Percentiles rank a stretch among this genome's conserved stretches.
Evolutionary conservation across 2,329 filamentous ascomycete genomes (phyloP).

Genomic region (Colletotrichum higginsianum): DNA sequence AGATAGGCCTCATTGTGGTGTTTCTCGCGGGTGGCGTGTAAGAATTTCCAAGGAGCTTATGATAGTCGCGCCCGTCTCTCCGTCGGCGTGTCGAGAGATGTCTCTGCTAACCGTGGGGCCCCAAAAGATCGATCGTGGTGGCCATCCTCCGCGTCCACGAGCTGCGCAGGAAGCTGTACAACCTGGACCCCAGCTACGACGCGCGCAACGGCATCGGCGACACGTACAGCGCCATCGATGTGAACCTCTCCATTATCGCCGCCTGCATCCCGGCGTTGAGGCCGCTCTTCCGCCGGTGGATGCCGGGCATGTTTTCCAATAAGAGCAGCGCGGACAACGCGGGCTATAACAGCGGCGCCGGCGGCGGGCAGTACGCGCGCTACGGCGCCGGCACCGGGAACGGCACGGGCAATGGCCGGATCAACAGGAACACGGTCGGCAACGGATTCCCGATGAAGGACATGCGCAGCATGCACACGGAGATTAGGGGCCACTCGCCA

Average conservation of each 20-base stretch:
- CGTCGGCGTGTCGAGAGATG: background rate
- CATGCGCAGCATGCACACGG: constrained; percentile 50
- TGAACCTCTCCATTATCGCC: constrained; percentile 56
- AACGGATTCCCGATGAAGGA: constrained; percentile 43
- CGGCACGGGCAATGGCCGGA: constrained; percentile 37
- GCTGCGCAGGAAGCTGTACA: constrained; percentile 21
- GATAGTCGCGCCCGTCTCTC: too few species aligned
- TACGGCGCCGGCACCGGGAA: constrained; percentile 45
- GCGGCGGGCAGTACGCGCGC: constrained; percentile 41
- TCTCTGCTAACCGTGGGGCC: background rate
- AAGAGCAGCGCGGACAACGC: constrained; percentile 16
- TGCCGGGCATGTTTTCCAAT: constrained; percentile 26
- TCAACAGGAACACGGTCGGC: constrained; percentile 2
- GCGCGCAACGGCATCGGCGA: constrained; percentile 44
- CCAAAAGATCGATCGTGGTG: constrained; percentile 6
- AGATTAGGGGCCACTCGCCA: constrained; percentile 53
- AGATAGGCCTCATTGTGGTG: constrained; percentile 56
- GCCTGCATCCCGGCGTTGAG: constrained; percentile 54
- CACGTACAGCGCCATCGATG: constrained; percentile 51
- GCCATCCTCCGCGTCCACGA: constrained; percentile 27
- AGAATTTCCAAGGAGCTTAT: constrained; percentile 42
- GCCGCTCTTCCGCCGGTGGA: constrained; percentile 50
- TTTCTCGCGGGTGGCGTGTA: constrained; percentile 57
- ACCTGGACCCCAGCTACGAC: constrained; percentile 17
- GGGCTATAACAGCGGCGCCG: constrained; percentile 37